Evolutionary conservation across 495 filamentous ascomycete species (phyloP).

Genomic region (Daldinia childiae): DNA sequence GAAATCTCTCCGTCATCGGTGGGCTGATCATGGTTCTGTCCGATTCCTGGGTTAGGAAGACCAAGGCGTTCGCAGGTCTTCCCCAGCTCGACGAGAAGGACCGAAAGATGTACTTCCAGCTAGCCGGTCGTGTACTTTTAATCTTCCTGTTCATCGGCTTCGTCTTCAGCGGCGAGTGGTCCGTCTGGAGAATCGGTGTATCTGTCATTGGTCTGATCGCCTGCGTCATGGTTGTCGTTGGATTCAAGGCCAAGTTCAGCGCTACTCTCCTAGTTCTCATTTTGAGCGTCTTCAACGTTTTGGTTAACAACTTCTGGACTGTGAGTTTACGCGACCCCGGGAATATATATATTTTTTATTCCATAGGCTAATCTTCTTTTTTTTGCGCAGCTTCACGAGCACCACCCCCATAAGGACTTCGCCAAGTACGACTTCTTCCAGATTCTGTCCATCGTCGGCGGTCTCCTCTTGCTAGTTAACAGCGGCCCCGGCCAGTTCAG

Average conservation of each 20-base stretch:
- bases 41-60: conserved; percentile 97
- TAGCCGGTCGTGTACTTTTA: conserved; percentile 92
- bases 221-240: conserved; percentile 98
- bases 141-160: conserved; percentile 98
- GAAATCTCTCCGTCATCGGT: conserved; percentile 96
- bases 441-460: conserved; percentile 97
- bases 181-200: conserved; percentile 82
- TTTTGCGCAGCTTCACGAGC: conserved; percentile 81
- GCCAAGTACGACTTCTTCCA: conserved; percentile 99
- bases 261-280: conserved; percentile 93
- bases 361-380: conserved; percentile 17
- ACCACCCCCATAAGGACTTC: conserved; percentile 99
- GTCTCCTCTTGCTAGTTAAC: conserved; percentile 94
- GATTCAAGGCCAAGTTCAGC: conserved; percentile 99
- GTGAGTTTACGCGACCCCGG: conserved; percentile 64
- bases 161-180: conserved; percentile 94
- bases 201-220: conserved; percentile 85
- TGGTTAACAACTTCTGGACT: conserved; percentile 99
- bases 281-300: conserved; percentile 91
- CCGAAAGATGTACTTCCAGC: conserved; percentile 99
- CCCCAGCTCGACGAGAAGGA: conserved; percentile 98
- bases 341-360: neutral
- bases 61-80: conserved; percentile 93
- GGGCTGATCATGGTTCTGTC: conserved; percentile 97
- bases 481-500: conserved; percentile 97